Evolutionary conservation across 2,329 filamentous ascomycete genomes (phyloP).

Genomic region (Chaetomiaceae sp.): DNA sequence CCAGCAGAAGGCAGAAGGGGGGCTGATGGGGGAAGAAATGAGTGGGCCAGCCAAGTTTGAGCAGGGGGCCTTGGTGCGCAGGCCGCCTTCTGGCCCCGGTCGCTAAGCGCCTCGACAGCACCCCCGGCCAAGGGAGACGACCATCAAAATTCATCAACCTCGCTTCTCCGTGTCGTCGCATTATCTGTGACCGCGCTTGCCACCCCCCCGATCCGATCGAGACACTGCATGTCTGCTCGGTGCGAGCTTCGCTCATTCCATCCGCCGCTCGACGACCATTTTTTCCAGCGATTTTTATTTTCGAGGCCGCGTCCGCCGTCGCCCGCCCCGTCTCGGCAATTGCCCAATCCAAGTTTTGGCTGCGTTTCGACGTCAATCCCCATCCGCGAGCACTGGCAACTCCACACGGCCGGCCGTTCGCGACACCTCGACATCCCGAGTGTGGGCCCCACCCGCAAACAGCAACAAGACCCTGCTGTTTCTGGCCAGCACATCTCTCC

Average conservation of each 20-base stretch:
- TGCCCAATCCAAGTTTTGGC: slow-evolving; percentile 8
- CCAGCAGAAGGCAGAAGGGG: background rate
- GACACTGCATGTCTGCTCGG: slow-evolving; percentile 15
- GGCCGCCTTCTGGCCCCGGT: slow-evolving; percentile 19
- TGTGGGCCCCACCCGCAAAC: slow-evolving; percentile 8
- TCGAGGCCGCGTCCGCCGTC: background rate
- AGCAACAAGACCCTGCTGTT: slow-evolving; percentile 10
- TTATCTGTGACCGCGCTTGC: slow-evolving; percentile 17
- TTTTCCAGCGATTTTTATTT: background rate
- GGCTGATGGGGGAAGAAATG: background rate
- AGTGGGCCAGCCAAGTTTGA: no score
- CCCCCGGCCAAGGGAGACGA: slow-evolving; percentile 18
- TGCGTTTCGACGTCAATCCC: slow-evolving; percentile 21
- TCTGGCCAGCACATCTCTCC: slow-evolving; percentile 3
- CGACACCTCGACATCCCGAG: slow-evolving; percentile 12
- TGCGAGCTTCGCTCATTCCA: slow-evolving; percentile 10
- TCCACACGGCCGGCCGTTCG: slow-evolving; percentile 18
- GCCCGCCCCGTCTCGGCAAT: slow-evolving; percentile 13
- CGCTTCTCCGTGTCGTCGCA: slow-evolving; percentile 19
- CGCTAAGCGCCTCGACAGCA: slow-evolving; percentile 23
- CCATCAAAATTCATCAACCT: slow-evolving; percentile 28
- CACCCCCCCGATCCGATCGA: slow-evolving; percentile 13
- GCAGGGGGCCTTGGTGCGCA: slow-evolving; percentile 12
- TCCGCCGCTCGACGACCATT: background rate
- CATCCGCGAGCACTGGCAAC: slow-evolving; percentile 11